Conservation (phyloP, 2,329 filamentous ascomycete genomes). For the Elsinoe batatas region DNA sequence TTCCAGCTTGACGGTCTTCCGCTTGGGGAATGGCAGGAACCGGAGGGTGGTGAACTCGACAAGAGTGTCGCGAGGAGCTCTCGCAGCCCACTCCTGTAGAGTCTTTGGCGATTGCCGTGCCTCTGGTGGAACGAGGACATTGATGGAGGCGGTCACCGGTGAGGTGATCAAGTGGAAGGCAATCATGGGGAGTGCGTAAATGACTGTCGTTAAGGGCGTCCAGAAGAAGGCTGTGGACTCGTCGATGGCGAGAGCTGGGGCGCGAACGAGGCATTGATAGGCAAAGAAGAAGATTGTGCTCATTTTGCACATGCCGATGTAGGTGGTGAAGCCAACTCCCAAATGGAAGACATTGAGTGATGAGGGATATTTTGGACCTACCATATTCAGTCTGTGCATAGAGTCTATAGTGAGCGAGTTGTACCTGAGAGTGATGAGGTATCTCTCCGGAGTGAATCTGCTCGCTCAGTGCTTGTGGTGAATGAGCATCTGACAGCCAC, state of each 20-base stretch:
- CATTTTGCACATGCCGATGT: slow-evolving; percentile 61
- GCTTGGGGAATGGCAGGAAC: slow-evolving; percentile 30
- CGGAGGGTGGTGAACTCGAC: slow-evolving; percentile 34
- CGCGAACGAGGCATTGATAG: slow-evolving; percentile 55
- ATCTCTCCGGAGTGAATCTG: slow-evolving; percentile 1
- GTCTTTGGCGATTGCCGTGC: slow-evolving; percentile 52
- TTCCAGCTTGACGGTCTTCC: slow-evolving; percentile 19
- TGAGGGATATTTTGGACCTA: slow-evolving; percentile 42
- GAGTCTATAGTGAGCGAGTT: not conserved
- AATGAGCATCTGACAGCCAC: not conserved
- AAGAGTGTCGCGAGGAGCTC: slow-evolving; percentile 34
- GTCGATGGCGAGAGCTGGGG: slow-evolving; percentile 44
- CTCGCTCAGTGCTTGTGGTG: not conserved
- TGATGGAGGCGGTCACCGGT: slow-evolving; percentile 63
- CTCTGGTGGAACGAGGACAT: slow-evolving; percentile 56
- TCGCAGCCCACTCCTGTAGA: slow-evolving; percentile 44
- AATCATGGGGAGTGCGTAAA: slow-evolving; percentile 48
- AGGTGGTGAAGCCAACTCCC: slow-evolving; percentile 55
- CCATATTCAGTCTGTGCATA: slow-evolving; percentile 10
- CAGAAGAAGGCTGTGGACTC: slow-evolving; percentile 36
- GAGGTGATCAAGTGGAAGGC: slow-evolving; percentile 55
- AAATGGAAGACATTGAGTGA: slow-evolving; percentile 65
- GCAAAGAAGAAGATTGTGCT: slow-evolving; percentile 59
- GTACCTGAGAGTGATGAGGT: not conserved
- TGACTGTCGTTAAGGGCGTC: slow-evolving; percentile 43